Base-by-base conservation (phyloP, 768 basidiomycete genomes). In the Amylocystis lapponica region DNA sequence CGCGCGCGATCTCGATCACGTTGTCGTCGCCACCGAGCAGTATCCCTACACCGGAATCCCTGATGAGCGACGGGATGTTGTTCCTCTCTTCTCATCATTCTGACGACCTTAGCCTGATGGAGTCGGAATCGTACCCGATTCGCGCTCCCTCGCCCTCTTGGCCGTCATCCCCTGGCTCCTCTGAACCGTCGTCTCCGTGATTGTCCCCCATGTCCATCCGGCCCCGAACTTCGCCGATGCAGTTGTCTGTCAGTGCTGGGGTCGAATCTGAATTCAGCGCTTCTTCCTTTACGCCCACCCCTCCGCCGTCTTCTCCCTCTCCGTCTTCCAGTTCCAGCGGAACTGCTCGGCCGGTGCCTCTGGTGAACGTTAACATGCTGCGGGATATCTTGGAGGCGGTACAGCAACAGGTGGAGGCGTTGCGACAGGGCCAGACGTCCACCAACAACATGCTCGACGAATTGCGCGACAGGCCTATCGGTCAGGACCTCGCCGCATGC, bases 31-130 rank as follows among this genome's bases (percentile, higher is more conserved):
- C 76, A 3, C 77, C 78, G n/a, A n/a, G n/a, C 13, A 27, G 68
- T 12, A 60, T 69, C 10, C 59, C 66, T 4, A 72, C 78, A 3
- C 64, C 69, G 4, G 64, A 61, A 27, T 44, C 45, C 14, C 68
- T 69, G 5, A 36, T 59, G 31, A 56, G 46, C 13, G 67, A 66
- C 10, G 53, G 49, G 5, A 49, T 56, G 43, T 77, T 75, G 0
- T 78, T 70, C 55, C 50, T 78, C 37, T 75, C 74, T 3, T 78
- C 75, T 14, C 83, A 85, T 48, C 82, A 89, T 49, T 90, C 88
- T 0, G 87, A 91, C 43, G 86, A 86, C 50, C 64, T 69, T 26
- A 63, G 66, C 66, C 47, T 69, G 59, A 56, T 73, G 67, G 69
- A 57, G 46, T 54, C 54, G n/a, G 68, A 67, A 45, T 49, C 61